Evolutionary conservation across 139 green algal species (phyloP).

Genomic region (Chlamydomonas sp.): DNA sequence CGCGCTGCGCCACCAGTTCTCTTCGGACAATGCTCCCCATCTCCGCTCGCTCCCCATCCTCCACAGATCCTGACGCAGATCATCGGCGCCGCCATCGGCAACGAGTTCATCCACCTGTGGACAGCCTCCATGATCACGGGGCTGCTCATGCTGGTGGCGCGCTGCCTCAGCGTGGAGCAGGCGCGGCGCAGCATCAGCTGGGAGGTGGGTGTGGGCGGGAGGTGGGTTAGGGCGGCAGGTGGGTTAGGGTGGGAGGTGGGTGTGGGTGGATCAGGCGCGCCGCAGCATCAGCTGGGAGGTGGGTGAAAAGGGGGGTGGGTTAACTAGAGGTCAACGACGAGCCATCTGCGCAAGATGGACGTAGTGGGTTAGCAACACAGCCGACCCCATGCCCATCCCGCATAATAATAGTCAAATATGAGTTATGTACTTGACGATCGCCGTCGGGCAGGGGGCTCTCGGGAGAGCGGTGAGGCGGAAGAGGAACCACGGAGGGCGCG

Average conservation of each 20-base stretch:
- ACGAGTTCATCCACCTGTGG: conserved; percentile 58
- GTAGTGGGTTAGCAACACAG: too few relatives aligned
- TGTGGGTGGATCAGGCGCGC: conserved; percentile 40
- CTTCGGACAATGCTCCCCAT: conserved; percentile 31
- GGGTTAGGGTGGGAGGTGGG: too few relatives aligned
- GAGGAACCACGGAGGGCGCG: too few relatives aligned
- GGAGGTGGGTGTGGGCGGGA: conserved; percentile 17
- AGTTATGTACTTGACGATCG: too few relatives aligned
- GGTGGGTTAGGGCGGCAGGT: neutral
- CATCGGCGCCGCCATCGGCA: neutral
- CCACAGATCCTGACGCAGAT: neutral
- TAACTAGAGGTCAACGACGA: too few relatives aligned
- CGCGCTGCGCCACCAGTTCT: too few relatives aligned
- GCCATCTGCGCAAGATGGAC: too few relatives aligned
- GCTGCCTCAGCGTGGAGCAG: conserved; percentile 34
- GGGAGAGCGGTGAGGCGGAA: too few relatives aligned
- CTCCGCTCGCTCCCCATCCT: neutral
- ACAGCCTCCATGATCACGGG: conserved; percentile 54
- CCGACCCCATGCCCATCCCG: too few relatives aligned
- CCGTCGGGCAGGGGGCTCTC: too few relatives aligned
- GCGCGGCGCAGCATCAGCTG: conserved; percentile 63
- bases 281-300: conserved; percentile 60
- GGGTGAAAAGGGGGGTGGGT: neutral
- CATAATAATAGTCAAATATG: too few relatives aligned
- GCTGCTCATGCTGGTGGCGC: conserved; percentile 11